Evolutionary conservation across 164 flowering plant species (phyloP), one percentile per base, ranked within the genome.

Genomic region (Tetrastigma voinierianum): DNA sequence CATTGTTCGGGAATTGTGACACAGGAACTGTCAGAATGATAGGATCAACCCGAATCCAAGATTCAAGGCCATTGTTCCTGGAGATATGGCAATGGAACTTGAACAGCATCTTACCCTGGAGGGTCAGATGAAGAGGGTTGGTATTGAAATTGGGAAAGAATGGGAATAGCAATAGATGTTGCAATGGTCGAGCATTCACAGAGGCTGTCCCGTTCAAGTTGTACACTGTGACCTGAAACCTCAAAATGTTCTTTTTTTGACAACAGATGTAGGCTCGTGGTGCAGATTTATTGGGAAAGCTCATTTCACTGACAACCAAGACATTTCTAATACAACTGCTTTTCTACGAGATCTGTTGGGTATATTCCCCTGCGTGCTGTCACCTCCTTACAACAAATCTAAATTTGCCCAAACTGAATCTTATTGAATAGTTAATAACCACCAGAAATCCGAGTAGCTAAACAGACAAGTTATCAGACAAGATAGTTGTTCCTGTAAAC

Each of bases 1-100:
- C 60, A 17, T 59, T 65, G 51, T 51, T 70, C n/a, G n/a, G 52
- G 53, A 25, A 64, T 70, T 46, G 46, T n/a, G 46, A 57, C 73
- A 70, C 51, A 46, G 73, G n/a, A 70, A 70, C 73, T 70, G 72
- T 69, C 4, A 56, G 55, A 62, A 46, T 69, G 43, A 13, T 69
- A 9, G 72, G 72, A 51, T 48, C 67, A 25, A 32, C 19, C 45
- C 64, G 73, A 70, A 17, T 9, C 1, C 56, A n/a, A n/a, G 59
- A 23, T 64, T 70, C 52, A 64, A 58, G 52, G 73, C 73, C 51
- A 19, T 65, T 44, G n/a, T 70, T 6, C 61, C 64, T 20, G 62
- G 56, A 15, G 48, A 9, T 69, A 18, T 46, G 46, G n/a, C 17
- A 69, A 69, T 45, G 67, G 40, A 69, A 57, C 62, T 54, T 69